Base-by-base conservation (phyloP, 2,329 filamentous ascomycete species). In the Exophiala dermatitidis region DNA sequence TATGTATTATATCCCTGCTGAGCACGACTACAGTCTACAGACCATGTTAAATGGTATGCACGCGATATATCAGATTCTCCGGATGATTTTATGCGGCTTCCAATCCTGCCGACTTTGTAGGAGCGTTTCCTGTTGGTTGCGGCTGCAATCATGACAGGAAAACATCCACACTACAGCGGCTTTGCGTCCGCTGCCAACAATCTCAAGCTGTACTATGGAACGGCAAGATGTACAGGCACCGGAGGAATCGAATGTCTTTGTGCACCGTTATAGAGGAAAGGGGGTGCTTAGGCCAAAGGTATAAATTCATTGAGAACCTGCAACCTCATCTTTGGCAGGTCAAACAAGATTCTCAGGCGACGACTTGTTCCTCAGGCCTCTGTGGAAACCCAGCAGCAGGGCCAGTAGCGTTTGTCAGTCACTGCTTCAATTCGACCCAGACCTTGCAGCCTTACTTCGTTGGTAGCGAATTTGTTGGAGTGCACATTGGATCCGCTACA, bases 51-150 rank as follows among this genome's bases (percentile, higher is more conserved):
- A 37, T 19, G 19, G 19, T 36, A 41, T 57, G 49, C 38, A 45
- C 33, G 46, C 37, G 51, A 57, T 52, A 53, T 50, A 53, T 57
- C 50, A 57, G 10, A 54, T 57, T 57, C 40, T 42, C 9, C 31
- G n/a, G 44, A 46, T 45, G 42, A 37, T 41, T 46, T 40, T 42
- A 45, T 46, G 44, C 38, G 43, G 29, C 12, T 36, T 34, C 31
- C 19, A 34, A 38, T 30, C 32, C 44, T 40, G 12, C 19, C 30
- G 19, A 44, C 28, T n/a, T 28, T 36, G 12, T 26, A 31, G 26
- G 28, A n/a, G 43, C 32, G 31, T 4, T 19, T 19, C 8, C 12
- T 38, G 48, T 53, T 52, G 54, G 53, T 8, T 31, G 37, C 36
- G 32, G 29, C 8, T 29, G 10, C 42, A 41, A 34, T 29, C 19